Evolutionary conservation across 768 basidiomycete species (phyloP).

Genomic region (Xerocomellus chrysenteron): DNA sequence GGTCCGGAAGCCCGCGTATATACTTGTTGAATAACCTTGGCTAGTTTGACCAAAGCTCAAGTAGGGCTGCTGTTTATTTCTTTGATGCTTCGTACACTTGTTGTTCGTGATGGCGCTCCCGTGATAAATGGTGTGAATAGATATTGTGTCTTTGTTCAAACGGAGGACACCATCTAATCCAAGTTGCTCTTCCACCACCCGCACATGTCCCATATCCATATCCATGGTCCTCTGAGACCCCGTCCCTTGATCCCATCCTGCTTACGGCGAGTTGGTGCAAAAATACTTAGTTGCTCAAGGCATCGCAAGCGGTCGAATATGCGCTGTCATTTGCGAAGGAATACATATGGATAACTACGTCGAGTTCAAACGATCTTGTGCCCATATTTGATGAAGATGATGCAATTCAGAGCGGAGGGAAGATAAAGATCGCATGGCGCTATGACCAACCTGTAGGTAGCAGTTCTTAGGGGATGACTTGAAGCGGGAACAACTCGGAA

Average conservation of each 20-base stretch:
- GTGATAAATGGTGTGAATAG: slow-evolving; percentile 10
- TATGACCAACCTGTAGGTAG: slow-evolving; percentile 69
- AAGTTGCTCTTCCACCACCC: slow-evolving; percentile 42
- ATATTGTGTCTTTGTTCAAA: slow-evolving; percentile 75
- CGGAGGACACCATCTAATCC: slow-evolving; percentile 51
- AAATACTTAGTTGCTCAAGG: slow-evolving; percentile 92
- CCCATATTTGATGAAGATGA: slow-evolving; percentile 32
- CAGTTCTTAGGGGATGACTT: slow-evolving; percentile 15
- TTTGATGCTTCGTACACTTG: not conserved
- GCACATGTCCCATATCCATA: slow-evolving; percentile 53
- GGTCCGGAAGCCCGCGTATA: not conserved
- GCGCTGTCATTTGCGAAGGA: slow-evolving; percentile 58
- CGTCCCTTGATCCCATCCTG: slow-evolving; percentile 94
- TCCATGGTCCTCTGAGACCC: slow-evolving; percentile 80
- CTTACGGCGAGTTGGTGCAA: slow-evolving; percentile 80
- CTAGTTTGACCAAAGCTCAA: slow-evolving; percentile 11
- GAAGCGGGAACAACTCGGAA: too few relatives aligned
- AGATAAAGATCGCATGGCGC: slow-evolving; percentile 96
- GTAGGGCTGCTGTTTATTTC: not conserved
- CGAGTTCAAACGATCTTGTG: slow-evolving; percentile 9
- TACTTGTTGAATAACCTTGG: slow-evolving; percentile 25
- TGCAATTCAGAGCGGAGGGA: slow-evolving; percentile 44
- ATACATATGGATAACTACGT: slow-evolving; percentile 75
- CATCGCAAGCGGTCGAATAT: slow-evolving; percentile 61
- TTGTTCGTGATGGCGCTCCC: too few relatives aligned